Evolutionary conservation across 345 rosid genomes (phyloP).

Genomic region (Pistacia vera): DNA sequence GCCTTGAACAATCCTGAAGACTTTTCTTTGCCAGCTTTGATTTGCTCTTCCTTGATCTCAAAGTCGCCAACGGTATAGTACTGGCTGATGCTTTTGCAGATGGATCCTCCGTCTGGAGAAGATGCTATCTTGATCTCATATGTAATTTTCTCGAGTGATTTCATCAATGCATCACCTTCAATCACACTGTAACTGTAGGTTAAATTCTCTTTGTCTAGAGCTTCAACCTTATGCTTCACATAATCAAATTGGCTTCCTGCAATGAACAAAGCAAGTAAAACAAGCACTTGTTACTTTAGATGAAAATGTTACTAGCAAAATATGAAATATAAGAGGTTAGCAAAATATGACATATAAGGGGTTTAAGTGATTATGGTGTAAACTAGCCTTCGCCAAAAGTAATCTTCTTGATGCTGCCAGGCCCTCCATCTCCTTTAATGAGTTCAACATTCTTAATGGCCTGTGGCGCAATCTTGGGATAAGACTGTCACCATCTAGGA

Average conservation of each 20-base stretch:
- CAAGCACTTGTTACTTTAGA: too few species aligned
- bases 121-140: constrained; percentile 24
- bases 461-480: constrained; percentile 41
- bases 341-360: neutral
- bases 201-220: constrained; percentile 34
- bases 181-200: constrained; percentile 25
- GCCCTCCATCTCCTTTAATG: constrained; percentile 44
- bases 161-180: constrained; percentile 28
- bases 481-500: constrained; percentile 28
- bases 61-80: constrained; percentile 24
- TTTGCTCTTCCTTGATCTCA: constrained; percentile 23
- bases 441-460: constrained; percentile 25
- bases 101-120: constrained; percentile 9
- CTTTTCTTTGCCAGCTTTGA: constrained; percentile 32
- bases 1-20: constrained; percentile 28
- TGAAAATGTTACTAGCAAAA: constrained; percentile 6
- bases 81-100: constrained; percentile 30
- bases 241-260: constrained; percentile 28
- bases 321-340: too few species aligned
- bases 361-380: too few species aligned
- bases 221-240: constrained; percentile 40
- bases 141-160: constrained; percentile 20
- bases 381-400: neutral
- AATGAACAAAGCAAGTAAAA: neutral
- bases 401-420: constrained; percentile 35